Base-by-base conservation (phyloP, 2,329 filamentous ascomycete genomes). In the Aspergillus ustus region DNA sequence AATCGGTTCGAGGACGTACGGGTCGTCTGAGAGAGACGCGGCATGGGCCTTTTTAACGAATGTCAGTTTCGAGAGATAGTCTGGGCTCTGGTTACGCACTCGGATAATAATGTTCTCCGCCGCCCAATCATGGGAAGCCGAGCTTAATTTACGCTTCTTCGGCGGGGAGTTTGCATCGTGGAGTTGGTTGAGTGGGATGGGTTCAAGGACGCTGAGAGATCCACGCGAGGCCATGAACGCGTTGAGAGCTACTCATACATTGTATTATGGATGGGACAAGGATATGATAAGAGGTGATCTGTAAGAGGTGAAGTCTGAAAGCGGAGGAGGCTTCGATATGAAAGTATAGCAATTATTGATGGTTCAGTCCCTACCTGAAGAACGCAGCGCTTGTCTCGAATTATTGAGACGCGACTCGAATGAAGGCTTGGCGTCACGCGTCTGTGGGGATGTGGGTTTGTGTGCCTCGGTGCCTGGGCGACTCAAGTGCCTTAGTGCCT, bases 141-240 rank as follows among this genome's bases (percentile, higher is more conserved):
- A 61, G 31, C 34, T 40, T 40, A 61, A 66, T 59, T 77, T 79
- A 34, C 77, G 73, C 62, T 74, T 77, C 60, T 77, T 78, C 29
- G 65, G 60, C 5, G 67, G 69, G 25, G 71, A 70, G 58, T 63
- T 63, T 37, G 64, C 49, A 51, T 56, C 69, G 53, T 67, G 69
- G 45, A 74, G 66, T 52, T 65, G 71, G 67, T 78, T 76, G 57
- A 76, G 65, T 37, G 73, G 64, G 64, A 76, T 68, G 52, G 75
- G 68, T 69, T 77, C 71, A 58, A 77, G 71, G 56, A 71, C 67
- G 64, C 66, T 69, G 60, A 69, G 63, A 59, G 64, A 66, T 62
- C 63, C 66, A 64, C 69, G 71, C 66, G 75, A 74, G 67, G 76
- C 72, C 77, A 79, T 79, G 68, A 66, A 73, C 68, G 67, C 66